Percentiles rank a stretch among this genome's conserved stretches.
These are phyloP conservation scores for Vaccinium myrtillus DNA, from an alignment of 148 eudicot genomes.

Conservation along the genomic window DNA sequence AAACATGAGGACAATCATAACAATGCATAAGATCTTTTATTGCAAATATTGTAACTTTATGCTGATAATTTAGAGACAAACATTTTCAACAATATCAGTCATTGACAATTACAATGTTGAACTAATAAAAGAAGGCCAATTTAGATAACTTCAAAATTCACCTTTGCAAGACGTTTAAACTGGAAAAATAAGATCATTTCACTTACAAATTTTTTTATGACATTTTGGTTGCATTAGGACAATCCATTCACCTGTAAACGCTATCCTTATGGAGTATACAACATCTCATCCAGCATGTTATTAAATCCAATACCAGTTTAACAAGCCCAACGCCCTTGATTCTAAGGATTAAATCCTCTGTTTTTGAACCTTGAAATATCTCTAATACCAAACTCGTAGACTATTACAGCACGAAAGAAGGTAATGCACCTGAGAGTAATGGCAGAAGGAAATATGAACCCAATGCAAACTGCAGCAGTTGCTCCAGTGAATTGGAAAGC, in stretches of 20 bases:
- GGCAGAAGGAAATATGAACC: slow-evolving; percentile 88
- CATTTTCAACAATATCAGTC: not conserved
- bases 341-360: not conserved
- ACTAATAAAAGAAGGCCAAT: not conserved
- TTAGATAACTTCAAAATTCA: not conserved
- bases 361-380: not conserved
- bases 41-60: not conserved
- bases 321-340: not conserved
- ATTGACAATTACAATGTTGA: not conserved
- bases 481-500: slow-evolving; percentile 98
- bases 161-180: not conserved
- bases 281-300: not conserved
- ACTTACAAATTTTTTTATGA: no score
- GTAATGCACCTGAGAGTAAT: slow-evolving; percentile 68
- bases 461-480: slow-evolving; percentile 83
- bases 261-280: no score
- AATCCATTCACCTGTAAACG: not conserved
- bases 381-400: not conserved
- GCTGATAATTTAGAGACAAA: not conserved
- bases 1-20: slow-evolving; percentile 76
- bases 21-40: slow-evolving; percentile 41
- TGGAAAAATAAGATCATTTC: not conserved
- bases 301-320: not conserved
- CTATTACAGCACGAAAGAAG: not conserved
- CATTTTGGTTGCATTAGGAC: not conserved